Base-by-base conservation (phyloP, 768 basidiomycete genomes). In the Tricholoma terreum region DNA sequence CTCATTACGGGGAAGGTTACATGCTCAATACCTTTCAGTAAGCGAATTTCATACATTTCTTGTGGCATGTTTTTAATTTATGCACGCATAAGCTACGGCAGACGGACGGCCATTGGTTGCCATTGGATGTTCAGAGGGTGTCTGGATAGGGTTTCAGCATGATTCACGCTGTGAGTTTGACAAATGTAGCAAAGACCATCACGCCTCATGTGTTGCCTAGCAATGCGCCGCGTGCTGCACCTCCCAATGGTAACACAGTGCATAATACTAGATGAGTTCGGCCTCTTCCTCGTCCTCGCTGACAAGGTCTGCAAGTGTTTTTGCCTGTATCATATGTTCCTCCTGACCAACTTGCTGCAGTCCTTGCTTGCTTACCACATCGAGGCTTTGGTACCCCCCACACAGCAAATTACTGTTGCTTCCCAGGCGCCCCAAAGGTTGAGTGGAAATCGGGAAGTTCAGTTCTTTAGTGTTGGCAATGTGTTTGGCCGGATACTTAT, bases 401-500 rank as follows among this genome's bases (percentile, higher is more conserved):
- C 89, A 1, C 85, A 85, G 6, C 80, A 84, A 17, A 84, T 80
- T 57, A 73, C 82, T 17, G 82, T 86, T 63, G 84, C 84, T 15
- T 84, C 84, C 0, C 88, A 91, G 63, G 89, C 87, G 0, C 96
- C 96, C 1, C 94, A 97, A 68, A 90, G 92, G 64, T 78, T 98
- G 21, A 91, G 89, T 66, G 88, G 91, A 4, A 90, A 83, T 54
- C 89, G 89, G 66, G 94, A 98, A 64, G 94, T 98, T 15, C 88
- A 92, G 61, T 98, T 96, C 75, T 98, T 99, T 77, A 90, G 89
- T 58, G 94, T 97, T 17, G 96, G 96, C 22, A 87, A 86, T 53
- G 79, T 96, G 14, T 83, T 86, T 34, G 90, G 86, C 27, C 84
- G 95, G 15, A 97, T 95, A 0, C 76, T 98, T 14, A 89, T 99